phyloP scores from a whole-genome alignment of 306 rosid genomes.

The Corylus americana region DNA sequence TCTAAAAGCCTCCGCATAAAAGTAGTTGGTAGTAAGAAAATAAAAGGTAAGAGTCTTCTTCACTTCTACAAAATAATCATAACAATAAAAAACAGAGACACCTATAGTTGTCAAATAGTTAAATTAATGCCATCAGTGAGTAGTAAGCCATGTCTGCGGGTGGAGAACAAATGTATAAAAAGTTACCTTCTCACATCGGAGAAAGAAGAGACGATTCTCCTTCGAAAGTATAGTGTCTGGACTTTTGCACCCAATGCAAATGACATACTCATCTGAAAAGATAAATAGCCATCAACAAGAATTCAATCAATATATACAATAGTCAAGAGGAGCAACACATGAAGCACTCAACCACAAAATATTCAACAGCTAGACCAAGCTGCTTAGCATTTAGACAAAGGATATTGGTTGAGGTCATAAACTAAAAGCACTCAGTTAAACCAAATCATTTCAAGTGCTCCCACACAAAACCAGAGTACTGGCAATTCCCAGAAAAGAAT shows the following conservation, averaged over 20 bases:
- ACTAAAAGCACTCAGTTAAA: background rate
- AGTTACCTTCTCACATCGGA: constrained; percentile 91
- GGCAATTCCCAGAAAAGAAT: background rate
- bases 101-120: background rate
- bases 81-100: background rate
- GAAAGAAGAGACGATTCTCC: constrained; percentile 97
- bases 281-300: constrained; percentile 4
- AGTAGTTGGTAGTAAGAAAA: background rate
- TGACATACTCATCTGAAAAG: constrained; percentile 80
- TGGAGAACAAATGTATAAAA: background rate
- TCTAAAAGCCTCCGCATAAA: background rate
- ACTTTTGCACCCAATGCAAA: constrained; percentile 90
- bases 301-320: constrained; percentile 6
- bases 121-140: background rate
- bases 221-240: constrained; percentile 93
- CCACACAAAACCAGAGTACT: background rate
- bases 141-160: background rate
- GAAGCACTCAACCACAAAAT: background rate
- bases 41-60: background rate
- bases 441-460: background rate
- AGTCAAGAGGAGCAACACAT: background rate
- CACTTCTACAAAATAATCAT: background rate
- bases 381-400: background rate
- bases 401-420: background rate
- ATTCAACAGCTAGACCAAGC: background rate